These are phyloP conservation scores for Phaeosphaeria sp. DNA, from an alignment of 2,329 filamentous ascomycete species.

Conservation along the genomic window DNA sequence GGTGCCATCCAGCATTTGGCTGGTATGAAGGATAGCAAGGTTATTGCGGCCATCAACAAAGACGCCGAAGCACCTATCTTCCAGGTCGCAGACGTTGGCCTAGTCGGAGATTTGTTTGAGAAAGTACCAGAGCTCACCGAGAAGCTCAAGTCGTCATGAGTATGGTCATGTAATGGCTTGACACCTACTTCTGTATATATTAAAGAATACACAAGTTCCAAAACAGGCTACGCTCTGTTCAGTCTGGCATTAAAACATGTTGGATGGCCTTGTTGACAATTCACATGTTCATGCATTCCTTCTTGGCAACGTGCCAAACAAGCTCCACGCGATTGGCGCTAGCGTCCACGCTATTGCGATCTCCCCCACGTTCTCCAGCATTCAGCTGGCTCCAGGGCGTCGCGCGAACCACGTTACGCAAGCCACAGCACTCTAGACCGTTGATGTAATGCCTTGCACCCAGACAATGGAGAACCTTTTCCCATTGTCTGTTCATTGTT, in stretches of 20 bases:
- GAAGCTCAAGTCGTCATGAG: slow-evolving; percentile 72
- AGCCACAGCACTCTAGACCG: not conserved
- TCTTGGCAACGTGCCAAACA: slow-evolving; percentile 2
- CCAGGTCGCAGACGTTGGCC: slow-evolving; percentile 93
- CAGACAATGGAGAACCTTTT: not conserved
- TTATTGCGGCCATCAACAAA: slow-evolving; percentile 99
- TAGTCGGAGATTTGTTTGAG: slow-evolving; percentile 95
- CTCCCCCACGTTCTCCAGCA: slow-evolving; percentile 4
- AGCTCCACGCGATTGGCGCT: slow-evolving; percentile 13
- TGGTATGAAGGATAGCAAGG: slow-evolving; percentile 99
- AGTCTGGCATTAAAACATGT: not conserved
- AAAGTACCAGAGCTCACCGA: slow-evolving; percentile 95
- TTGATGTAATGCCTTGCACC: not conserved
- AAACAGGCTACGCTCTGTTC: not conserved
- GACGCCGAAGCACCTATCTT: slow-evolving; percentile 97
- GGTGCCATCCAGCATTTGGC: slow-evolving; percentile 98
- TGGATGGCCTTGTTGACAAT: not conserved
- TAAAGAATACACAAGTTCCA: not conserved
- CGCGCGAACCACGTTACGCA: not conserved
- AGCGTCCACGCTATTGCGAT: slow-evolving; percentile 10
- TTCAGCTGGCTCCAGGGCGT: not conserved
- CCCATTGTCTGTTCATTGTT: not conserved
- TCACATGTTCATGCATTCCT: not conserved
- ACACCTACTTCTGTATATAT: slow-evolving; percentile 1
- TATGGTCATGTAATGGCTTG: slow-evolving; percentile 8